phyloP scores from a whole-genome alignment of 495 filamentous ascomycete genomes.

The Penicillium steckii region DNA sequence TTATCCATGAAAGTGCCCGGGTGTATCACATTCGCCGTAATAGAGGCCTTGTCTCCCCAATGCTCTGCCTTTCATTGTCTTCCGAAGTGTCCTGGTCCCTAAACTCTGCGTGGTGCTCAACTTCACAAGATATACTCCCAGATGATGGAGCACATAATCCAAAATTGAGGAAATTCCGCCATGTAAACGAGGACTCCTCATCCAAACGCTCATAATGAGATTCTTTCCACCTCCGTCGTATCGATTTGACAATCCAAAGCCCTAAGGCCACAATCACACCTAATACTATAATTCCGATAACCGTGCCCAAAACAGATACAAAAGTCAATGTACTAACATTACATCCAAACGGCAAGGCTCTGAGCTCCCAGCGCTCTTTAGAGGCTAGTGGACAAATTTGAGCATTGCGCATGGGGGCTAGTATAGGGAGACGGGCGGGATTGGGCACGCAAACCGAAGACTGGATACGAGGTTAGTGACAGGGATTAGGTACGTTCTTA shows the following conservation, averaged over 20 bases:
- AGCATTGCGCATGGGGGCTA: conserved; percentile 42
- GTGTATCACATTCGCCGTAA: conserved; percentile 11
- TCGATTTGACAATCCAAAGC: conserved; percentile 23
- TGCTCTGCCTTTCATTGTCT: conserved; percentile 17
- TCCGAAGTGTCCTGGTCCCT: not conserved
- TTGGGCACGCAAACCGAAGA: conserved; percentile 53
- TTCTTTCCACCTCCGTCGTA: conserved; percentile 26
- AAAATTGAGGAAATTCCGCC: conserved; percentile 6
- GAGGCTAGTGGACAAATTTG: conserved; percentile 48
- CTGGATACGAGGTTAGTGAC: conserved; percentile 19
- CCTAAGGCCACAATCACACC: conserved; percentile 27
- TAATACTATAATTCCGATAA: conserved; percentile 35
- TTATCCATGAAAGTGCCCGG: not conserved
- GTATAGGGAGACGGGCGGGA: conserved; percentile 36
- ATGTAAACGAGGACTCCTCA: conserved; percentile 7
- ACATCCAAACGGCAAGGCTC: conserved; percentile 49
- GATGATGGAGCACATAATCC: not conserved
- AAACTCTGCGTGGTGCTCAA: not conserved
- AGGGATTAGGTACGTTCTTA: too few relatives aligned
- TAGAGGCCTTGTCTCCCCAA: conserved; percentile 31
- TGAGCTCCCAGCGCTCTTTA: conserved; percentile 53
- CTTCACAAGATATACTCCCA: not conserved
- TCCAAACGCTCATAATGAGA: conserved; percentile 6
- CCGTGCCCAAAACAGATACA: conserved; percentile 37
- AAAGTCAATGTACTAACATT: conserved; percentile 50